Evolutionary conservation across 805 yeast species (phyloP).

Genomic region (Yarrowia phangngaensis): DNA sequence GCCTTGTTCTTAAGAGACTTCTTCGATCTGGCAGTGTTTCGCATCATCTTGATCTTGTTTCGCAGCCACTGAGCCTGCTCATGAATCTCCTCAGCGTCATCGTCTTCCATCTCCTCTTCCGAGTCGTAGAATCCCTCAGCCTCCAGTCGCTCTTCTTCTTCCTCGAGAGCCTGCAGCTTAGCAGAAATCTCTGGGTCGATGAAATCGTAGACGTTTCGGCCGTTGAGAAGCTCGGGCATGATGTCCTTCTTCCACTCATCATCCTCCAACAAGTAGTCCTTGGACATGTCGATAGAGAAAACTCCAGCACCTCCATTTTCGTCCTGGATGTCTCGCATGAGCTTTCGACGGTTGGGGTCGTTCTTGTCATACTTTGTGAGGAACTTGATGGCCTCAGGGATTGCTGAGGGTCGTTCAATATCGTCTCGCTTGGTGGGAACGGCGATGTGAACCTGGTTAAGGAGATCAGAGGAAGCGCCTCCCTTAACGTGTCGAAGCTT

Average conservation of each 20-base stretch:
- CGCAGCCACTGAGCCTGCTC: constrained; percentile 95
- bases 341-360: constrained; percentile 76
- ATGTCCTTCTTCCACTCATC: constrained; percentile 97
- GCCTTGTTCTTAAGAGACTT: constrained; percentile 84
- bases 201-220: constrained; percentile 95
- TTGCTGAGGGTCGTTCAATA: constrained; percentile 62
- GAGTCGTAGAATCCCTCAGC: constrained; percentile 93
- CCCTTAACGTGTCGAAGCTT: constrained; percentile 70
- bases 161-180: constrained; percentile 91
- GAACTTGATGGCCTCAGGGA: constrained; percentile 66
- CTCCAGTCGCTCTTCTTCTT: constrained; percentile 92
- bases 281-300: constrained; percentile 87
- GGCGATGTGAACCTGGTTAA: constrained; percentile 94
- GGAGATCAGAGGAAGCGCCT: constrained; percentile 76
- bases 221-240: constrained; percentile 95
- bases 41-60: constrained; percentile 90
- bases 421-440: constrained; percentile 87
- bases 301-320: constrained; percentile 99
- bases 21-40: constrained; percentile 78
- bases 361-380: constrained; percentile 65
- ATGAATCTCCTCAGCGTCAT: constrained; percentile 61
- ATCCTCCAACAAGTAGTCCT: constrained; percentile 84
- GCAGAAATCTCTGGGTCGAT: constrained; percentile 92
- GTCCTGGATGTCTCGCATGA: constrained; percentile 85
- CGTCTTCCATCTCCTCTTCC: constrained; percentile 63